These are phyloP conservation scores for Malus hybrid DNA, from an alignment of 331 rosid species.

Conservation along the genomic window DNA sequence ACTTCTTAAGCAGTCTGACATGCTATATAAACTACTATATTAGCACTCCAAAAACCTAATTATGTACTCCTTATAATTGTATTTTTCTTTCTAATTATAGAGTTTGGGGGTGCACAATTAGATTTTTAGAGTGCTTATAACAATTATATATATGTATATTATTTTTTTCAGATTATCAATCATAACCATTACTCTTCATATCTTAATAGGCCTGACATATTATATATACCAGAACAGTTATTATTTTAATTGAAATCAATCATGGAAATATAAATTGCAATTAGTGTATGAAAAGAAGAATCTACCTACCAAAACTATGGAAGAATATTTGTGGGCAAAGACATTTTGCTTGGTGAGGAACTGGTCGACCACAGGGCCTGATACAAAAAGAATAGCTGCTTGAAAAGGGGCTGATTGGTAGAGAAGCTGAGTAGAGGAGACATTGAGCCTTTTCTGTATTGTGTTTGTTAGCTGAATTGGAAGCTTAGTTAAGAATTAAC, in stretches of 20 bases:
- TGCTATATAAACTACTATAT: background rate
- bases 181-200: background rate
- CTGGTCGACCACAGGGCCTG: conserved; percentile 89
- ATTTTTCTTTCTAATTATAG: no score
- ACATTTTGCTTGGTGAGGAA: conserved; percentile 75
- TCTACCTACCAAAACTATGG: conserved; percentile 69
- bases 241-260: background rate
- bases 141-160: no score
- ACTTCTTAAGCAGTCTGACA: background rate
- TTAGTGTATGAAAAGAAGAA: background rate
- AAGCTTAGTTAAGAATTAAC: conserved; percentile 39
- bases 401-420: conserved; percentile 97
- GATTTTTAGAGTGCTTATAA: no score
- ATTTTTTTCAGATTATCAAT: background rate
- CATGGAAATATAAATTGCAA: background rate
- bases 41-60: no score
- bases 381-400: conserved; percentile 88
- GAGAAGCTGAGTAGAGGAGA: conserved; percentile 87
- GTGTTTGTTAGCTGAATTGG: conserved; percentile 87
- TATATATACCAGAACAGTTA: background rate
- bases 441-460: conserved; percentile 90
- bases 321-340: conserved; percentile 72
- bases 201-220: background rate
- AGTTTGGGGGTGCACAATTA: no score
- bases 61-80: no score